Evolutionary conservation across 129 eudicot genomes (phyloP).

Genomic region (Deinandra increscens): DNA sequence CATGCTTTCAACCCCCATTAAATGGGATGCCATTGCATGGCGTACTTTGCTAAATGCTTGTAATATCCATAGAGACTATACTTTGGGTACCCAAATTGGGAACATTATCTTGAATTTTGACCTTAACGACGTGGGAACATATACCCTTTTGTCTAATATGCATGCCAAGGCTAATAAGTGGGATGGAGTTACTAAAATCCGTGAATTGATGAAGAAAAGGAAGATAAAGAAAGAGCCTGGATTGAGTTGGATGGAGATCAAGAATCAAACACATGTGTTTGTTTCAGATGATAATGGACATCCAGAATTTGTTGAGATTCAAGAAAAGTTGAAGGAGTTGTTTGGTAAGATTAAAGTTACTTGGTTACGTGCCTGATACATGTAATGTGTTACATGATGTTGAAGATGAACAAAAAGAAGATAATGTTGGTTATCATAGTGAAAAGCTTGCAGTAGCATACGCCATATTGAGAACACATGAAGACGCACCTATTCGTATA

Average conservation of each 20-base stretch:
- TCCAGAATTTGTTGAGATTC: constrained; percentile 49
- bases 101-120: constrained; percentile 40
- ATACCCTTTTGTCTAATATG: constrained; percentile 57
- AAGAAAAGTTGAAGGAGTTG: constrained; percentile 52
- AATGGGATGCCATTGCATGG: constrained; percentile 67
- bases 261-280: constrained; percentile 30
- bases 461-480: constrained; percentile 55
- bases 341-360: constrained; percentile 43
- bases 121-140: constrained; percentile 60
- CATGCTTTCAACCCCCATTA: constrained; percentile 42
- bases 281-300: constrained; percentile 51
- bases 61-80: constrained; percentile 50
- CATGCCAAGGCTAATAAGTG: constrained; percentile 49
- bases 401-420: constrained; percentile 66
- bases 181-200: constrained; percentile 11
- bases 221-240: constrained; percentile 33
- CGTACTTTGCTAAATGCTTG: constrained; percentile 63
- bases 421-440: constrained; percentile 55
- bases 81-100: constrained; percentile 50
- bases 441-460: constrained; percentile 70
- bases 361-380: constrained; percentile 57
- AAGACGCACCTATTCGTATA: constrained; percentile 42
- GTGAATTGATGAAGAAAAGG: constrained; percentile 13
- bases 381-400: constrained; percentile 57
- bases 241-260: constrained; percentile 28